Percentiles rank a stretch among this genome's conserved stretches.
phyloP scores from a whole-genome alignment of 2,329 filamentous ascomycete species.

The Colletotrichum scovillei region DNA sequence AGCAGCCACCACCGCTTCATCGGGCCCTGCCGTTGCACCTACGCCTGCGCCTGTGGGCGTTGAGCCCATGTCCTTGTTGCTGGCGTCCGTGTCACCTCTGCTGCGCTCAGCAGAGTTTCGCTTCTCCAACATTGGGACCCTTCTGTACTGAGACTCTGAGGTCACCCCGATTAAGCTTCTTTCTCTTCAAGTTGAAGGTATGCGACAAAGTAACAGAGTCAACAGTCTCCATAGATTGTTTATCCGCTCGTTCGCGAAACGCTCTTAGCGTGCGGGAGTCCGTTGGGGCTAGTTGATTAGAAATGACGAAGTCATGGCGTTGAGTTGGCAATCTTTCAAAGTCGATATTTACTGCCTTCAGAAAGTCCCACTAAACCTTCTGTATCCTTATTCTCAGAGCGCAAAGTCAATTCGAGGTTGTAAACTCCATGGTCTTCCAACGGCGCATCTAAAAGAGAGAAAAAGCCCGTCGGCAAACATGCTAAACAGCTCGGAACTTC shows the following conservation, averaged over 20 bases:
- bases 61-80: conserved; percentile 1
- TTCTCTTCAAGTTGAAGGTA: background rate
- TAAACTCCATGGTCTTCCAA: background rate
- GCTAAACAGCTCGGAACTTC: too few relatives aligned
- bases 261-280: conserved; percentile 21
- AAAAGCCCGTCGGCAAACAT: background rate
- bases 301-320: conserved; percentile 16
- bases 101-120: conserved; percentile 13
- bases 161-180: background rate
- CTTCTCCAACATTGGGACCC: background rate
- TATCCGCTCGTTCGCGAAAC: background rate
- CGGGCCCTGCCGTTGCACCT: background rate
- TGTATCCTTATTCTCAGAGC: background rate
- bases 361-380: background rate
- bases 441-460: background rate
- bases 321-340: background rate
- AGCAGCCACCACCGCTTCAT: background rate
- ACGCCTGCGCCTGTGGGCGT: background rate
- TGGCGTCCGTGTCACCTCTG: conserved; percentile 4
- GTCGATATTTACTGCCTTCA: too few relatives aligned
- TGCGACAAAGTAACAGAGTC: background rate
- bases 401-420: background rate
- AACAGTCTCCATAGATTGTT: background rate
- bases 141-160: background rate
- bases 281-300: conserved; percentile 16